These are phyloP conservation scores for Cordyceps javanica DNA, from an alignment of 2,329 filamentous ascomycete genomes.

Conservation along the genomic window DNA sequence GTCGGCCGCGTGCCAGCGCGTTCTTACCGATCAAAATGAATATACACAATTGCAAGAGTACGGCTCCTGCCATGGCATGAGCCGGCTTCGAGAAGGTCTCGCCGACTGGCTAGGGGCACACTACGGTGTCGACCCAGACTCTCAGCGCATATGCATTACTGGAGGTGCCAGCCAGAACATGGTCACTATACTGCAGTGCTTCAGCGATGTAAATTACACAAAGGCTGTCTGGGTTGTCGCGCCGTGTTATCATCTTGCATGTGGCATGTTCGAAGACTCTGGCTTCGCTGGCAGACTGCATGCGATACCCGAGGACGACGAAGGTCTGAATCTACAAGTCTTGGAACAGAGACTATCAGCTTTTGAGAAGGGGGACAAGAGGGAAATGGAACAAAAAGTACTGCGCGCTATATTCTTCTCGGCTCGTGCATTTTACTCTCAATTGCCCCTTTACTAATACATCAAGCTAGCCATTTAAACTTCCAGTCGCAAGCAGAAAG, in stretches of 20 bases:
- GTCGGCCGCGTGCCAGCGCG: conserved; percentile 50
- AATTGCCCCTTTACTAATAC: background rate
- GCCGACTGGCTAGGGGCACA: conserved; percentile 63
- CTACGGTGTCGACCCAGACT: conserved; percentile 42
- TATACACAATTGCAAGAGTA: conserved; percentile 64
- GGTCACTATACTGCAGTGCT: conserved; percentile 69
- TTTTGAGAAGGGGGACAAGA: background rate
- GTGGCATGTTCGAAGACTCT: conserved; percentile 74
- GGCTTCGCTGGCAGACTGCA: conserved; percentile 63
- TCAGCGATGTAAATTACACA: conserved; percentile 72
- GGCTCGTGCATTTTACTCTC: background rate
- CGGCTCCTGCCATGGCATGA: conserved; percentile 69
- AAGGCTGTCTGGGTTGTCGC: conserved; percentile 72
- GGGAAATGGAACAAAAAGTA: background rate
- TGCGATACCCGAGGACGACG: conserved; percentile 68
- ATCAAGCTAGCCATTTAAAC: conserved; percentile 43
- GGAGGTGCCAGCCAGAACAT: conserved; percentile 81
- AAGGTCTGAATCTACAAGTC: conserved; percentile 65
- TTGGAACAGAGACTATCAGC: conserved; percentile 17
- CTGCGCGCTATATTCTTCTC: background rate
- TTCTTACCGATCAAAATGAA: conserved; percentile 54
- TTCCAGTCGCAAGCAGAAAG: conserved; percentile 55
- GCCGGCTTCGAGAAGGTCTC: conserved; percentile 59
- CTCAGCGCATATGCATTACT: conserved; percentile 68
- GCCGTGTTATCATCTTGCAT: conserved; percentile 76